phyloP scores from a whole-genome alignment of 352 stramenopile species.

The Phytophthora niederhauseri region DNA sequence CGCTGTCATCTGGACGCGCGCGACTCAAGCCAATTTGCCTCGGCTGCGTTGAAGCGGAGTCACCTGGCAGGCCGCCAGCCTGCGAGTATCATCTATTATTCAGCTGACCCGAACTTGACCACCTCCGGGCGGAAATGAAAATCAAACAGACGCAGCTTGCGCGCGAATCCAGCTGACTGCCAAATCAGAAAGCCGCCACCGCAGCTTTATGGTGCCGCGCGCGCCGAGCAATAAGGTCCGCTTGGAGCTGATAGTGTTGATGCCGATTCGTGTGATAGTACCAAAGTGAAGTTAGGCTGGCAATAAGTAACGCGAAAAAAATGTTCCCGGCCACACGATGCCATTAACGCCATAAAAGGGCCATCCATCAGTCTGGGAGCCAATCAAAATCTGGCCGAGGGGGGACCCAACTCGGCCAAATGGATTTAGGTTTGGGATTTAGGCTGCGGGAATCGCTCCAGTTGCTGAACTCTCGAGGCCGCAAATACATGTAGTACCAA shows the following conservation, averaged over 20 bases:
- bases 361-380: too few relatives aligned
- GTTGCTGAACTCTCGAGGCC: too few relatives aligned
- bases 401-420: too few relatives aligned
- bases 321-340: conserved; percentile 1
- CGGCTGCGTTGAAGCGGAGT: conserved; percentile 7
- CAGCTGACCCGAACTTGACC: conserved; percentile 24
- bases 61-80: conserved; percentile 12
- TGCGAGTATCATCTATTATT: conserved; percentile 25
- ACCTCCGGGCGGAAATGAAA: conserved; percentile 15
- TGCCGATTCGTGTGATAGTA: conserved; percentile 8
- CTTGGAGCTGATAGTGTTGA: neutral
- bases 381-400: too few relatives aligned
- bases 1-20: conserved; percentile 9
- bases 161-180: conserved; percentile 21
- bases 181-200: conserved; percentile 24
- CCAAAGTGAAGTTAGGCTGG: neutral
- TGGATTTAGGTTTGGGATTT: too few relatives aligned
- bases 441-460: too few relatives aligned
- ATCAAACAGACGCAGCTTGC: conserved; percentile 8
- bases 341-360: too few relatives aligned
- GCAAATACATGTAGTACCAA: neutral
- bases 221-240: neutral
- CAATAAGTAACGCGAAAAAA: conserved; percentile 7
- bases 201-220: conserved; percentile 10
- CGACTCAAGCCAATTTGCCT: conserved; percentile 8